phyloP scores from a whole-genome alignment of 768 basidiomycete species.

The Auriscalpium vulgare region DNA sequence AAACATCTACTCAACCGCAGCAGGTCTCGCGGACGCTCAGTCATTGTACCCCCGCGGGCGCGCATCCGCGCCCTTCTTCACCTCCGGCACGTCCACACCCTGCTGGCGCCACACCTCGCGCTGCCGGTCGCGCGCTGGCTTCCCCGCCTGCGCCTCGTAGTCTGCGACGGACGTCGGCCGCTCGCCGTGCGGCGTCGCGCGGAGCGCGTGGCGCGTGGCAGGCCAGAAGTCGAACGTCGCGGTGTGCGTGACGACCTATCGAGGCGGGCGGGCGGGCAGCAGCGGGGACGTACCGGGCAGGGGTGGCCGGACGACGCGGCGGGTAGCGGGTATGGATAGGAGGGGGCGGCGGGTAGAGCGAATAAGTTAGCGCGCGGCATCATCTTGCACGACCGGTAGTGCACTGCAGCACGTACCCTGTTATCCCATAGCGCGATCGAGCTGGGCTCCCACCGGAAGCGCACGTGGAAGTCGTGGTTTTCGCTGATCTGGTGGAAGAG shows the following conservation, averaged over 20 bases:
- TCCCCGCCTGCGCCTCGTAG: conserved; percentile 57
- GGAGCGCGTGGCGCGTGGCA: conserved; percentile 65
- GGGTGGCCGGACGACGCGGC: background rate
- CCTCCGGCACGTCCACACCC: conserved; percentile 38
- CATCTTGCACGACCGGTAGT: background rate
- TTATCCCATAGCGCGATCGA: conserved; percentile 87
- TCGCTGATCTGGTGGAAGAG: conserved; percentile 64
- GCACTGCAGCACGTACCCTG: conserved; percentile 43
- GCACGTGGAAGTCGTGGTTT: conserved; percentile 67
- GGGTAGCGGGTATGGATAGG: background rate
- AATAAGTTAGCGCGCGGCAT: background rate
- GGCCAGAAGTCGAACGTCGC: conserved; percentile 84
- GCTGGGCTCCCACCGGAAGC: conserved; percentile 70
- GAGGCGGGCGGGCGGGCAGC: background rate
- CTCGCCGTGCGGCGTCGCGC: conserved; percentile 78
- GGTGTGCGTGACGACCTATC: conserved; percentile 62
- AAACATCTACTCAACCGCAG: no score
- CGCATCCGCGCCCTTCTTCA: conserved; percentile 21
- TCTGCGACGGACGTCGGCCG: conserved; percentile 67
- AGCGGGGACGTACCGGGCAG: background rate
- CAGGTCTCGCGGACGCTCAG: conserved; percentile 22
- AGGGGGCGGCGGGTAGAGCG: background rate
- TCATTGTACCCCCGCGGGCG: conserved; percentile 56
- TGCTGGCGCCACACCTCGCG: conserved; percentile 64
- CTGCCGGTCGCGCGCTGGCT: conserved; percentile 65